Base-by-base conservation (phyloP, 108 stramenopile genomes). In the Fistulifera pelliculosa region DNA sequence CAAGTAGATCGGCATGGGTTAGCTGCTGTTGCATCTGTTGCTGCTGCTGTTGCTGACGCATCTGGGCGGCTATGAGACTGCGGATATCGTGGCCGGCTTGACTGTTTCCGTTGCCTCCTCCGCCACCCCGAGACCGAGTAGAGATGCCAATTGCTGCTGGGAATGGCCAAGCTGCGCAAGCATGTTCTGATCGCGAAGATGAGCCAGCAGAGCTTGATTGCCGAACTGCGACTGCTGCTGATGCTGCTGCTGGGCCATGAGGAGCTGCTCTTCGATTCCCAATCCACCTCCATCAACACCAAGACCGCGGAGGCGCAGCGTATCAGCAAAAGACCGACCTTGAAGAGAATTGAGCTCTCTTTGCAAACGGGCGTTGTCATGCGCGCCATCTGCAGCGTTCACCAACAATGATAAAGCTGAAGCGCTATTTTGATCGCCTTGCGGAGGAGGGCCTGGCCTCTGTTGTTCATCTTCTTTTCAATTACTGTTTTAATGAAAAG, bases 31-130 rank as follows among this genome's bases (percentile, higher is more conserved):
- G 44, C 44, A 49, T 48, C 22, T 47, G 56, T 18, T 47, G 56
- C 17, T 60, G 58, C 4, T 60, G 58, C 6, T 14, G 47, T 16
- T 48, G 47, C 47, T 60, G 58, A 18, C 58, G 58, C 14, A 60
- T 27, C 47, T 60, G 58, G 7, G 58, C 58, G 10, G 47, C 58
- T 11, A 60, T 49, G 14, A 47, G 45, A 27, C 47, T 49, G 12
- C 48, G 58, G 18, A 60, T 49, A 24, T 60, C 58, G 17, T n/a
- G 28, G 5, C 18, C 27, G 3, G 18, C 53, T 24, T 5, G 18
- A 15, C 14, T n/a, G 21, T 23, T 13, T 16, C 19, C 43, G 15
- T 18, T 25, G 13, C 56, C 56, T 12, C 17, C 41, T 18, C 56
- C 39, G 6, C 16, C n/a, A 3, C 56, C 56, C 56, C 39, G 12